These are phyloP conservation scores for Termitomyces sp. DNA, from an alignment of 768 basidiomycete genomes.

Conservation along the genomic window DNA sequence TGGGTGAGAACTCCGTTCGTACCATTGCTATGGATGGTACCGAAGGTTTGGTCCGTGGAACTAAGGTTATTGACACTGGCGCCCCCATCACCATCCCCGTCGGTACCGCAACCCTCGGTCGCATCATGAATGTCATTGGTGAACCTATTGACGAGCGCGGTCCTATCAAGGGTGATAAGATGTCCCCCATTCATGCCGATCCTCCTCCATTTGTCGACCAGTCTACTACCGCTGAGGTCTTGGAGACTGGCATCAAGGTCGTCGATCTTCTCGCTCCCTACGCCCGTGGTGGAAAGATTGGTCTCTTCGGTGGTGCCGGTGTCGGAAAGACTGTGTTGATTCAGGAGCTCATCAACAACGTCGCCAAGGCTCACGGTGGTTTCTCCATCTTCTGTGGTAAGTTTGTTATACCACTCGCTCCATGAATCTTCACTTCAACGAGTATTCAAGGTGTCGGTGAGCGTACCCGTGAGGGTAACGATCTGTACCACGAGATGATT, in stretches of 20 bases:
- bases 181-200: conserved; percentile 93
- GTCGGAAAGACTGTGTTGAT: conserved; percentile 99
- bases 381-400: conserved; percentile 98
- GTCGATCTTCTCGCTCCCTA: conserved; percentile 99
- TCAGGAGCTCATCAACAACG: conserved; percentile 99
- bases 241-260: conserved; percentile 99
- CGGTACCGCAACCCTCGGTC: conserved; percentile 89
- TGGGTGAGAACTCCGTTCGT: conserved; percentile 98
- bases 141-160: conserved; percentile 99
- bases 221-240: conserved; percentile 96
- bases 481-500: conserved; percentile 99
- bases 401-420: conserved; percentile 15
- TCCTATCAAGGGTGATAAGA: conserved; percentile 94
- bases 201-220: conserved; percentile 98
- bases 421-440: neutral
- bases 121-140: conserved; percentile 99
- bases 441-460: conserved; percentile 86
- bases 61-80: conserved; percentile 96
- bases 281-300: conserved; percentile 99
- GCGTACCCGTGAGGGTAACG: conserved; percentile 99
- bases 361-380: conserved; percentile 99
- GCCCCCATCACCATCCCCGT: conserved; percentile 96
- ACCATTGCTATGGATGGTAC: conserved; percentile 99
- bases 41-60: conserved; percentile 98
- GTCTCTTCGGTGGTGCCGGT: conserved; percentile 99